Base-by-base conservation (phyloP, 345 rosid species). In the Citrus hindsii region DNA sequence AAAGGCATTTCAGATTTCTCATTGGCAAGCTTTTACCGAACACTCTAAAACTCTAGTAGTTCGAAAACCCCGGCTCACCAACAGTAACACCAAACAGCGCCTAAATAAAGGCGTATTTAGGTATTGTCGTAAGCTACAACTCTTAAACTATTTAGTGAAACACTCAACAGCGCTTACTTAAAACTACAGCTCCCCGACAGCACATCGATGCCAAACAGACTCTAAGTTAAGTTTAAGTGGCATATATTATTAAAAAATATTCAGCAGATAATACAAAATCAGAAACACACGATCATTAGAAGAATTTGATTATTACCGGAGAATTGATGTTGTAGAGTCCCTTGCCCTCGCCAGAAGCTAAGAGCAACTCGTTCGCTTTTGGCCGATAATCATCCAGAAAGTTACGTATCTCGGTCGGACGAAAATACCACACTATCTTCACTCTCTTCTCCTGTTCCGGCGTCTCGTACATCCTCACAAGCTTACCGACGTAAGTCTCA, bases 401-500 rank as follows among this genome's bases (percentile, higher is more conserved):
- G 16, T 72, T 58, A 2, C 81, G 79, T 33, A 90, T 83, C 4
- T 91, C 93, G 58, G 3, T 19, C 30, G 93, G 93, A n/a, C 87
- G 90, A 66, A 88, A 81, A 71, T 85, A 86, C 93, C 95, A 91
- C 58, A 87, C 62, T 28, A 90, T 86, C 80, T 82, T 90, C 40
- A 87, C 82, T 67, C 68, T 76, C 84, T 82, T 90, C 67, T 71
- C 88, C 37, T 56, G 67, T 2, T 40, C 13, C n/a, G 89, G 69
- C 12, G 87, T 87, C 83, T 88, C 88, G 25, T 16, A 90, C 58
- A 90, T 83, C 70, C 67, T 76, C 27, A 85, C 84, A 63, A 89
- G 79, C 85, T 90, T 92, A 68, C 94, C 94, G 25, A 90, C 75
- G 4, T 32, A 79, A 48, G 88, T 64, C 83, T 89, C 91, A 32